A percentile compares a stretch with the other conserved stretches of the same genome.
These are phyloP conservation scores for Paraleonurus japonicus DNA, from an alignment of 257 asterid species.

Conservation along the genomic window DNA sequence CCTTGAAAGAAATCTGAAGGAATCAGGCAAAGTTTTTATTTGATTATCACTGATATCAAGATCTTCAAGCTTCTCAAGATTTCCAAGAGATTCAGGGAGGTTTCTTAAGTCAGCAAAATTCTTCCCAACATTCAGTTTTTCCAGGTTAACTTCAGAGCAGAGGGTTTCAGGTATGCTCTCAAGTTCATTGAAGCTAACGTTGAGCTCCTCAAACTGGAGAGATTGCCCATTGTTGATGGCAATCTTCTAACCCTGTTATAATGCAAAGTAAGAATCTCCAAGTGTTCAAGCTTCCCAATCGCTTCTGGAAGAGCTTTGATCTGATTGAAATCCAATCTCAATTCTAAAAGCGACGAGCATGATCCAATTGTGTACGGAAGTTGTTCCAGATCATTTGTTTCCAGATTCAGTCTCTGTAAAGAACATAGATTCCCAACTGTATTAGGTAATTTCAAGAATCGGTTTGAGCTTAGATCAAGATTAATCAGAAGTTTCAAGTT, in stretches of 20 bases:
- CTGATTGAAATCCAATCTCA: slow-evolving; percentile 73
- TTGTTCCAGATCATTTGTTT: slow-evolving; percentile 71
- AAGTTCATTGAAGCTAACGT: slow-evolving; percentile 85
- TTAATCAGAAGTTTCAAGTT: slow-evolving; percentile 45
- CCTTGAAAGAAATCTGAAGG: slow-evolving; percentile 57
- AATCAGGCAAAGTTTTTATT: slow-evolving; percentile 63
- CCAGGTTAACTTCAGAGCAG: slow-evolving; percentile 41
- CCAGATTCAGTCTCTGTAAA: slow-evolving; percentile 53
- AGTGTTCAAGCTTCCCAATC: slow-evolving; percentile 48
- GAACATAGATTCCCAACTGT: slow-evolving; percentile 52
- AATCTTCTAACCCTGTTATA: slow-evolving; percentile 57
- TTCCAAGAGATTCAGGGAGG: slow-evolving; percentile 71
- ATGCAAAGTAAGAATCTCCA: slow-evolving; percentile 76
- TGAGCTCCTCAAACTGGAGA: slow-evolving; percentile 57
- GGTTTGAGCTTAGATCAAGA: slow-evolving; percentile 73
- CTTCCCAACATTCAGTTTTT: slow-evolving; percentile 61
- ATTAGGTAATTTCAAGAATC: slow-evolving; percentile 55
- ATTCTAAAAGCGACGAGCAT: slow-evolving; percentile 61
- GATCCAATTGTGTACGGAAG: slow-evolving; percentile 68
- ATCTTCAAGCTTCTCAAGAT: slow-evolving; percentile 70
- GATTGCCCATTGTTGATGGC: slow-evolving; percentile 66
- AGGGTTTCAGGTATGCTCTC: slow-evolving; percentile 65
- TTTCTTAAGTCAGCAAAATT: slow-evolving; percentile 69
- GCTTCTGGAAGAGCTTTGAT: slow-evolving; percentile 78
- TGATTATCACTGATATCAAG: slow-evolving; percentile 75